Evolutionary conservation across 345 rosid species (phyloP).

Genomic region (Pistacia atlantica): DNA sequence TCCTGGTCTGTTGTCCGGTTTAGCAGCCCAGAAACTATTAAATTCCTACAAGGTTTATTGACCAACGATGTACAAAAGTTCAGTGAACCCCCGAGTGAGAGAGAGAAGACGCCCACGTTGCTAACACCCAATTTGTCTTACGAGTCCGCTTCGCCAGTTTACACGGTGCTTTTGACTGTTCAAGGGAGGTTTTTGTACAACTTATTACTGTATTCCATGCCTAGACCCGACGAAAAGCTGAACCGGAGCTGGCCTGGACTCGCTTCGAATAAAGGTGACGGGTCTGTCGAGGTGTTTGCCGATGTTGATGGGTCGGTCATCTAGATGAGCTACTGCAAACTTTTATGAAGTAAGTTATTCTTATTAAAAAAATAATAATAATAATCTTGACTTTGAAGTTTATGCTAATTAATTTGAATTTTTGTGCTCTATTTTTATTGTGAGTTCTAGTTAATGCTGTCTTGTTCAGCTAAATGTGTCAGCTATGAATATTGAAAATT

Average conservation of each 20-base stretch:
- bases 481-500: no score
- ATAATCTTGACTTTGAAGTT: background rate
- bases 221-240: constrained; percentile 59
- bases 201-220: constrained; percentile 66
- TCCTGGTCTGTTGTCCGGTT: no score
- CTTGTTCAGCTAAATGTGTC: no score
- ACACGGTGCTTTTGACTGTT: no score
- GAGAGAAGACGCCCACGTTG: no score
- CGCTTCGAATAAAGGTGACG: constrained; percentile 47
- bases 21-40: no score
- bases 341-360: constrained; percentile 59
- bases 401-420: no score
- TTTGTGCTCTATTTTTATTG: background rate
- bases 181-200: constrained; percentile 78
- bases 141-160: no score
- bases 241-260: constrained; percentile 62
- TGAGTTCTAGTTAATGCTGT: background rate
- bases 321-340: constrained; percentile 74
- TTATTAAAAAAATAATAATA: background rate
- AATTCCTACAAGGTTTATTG: no score
- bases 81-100: no score
- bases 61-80: no score
- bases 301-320: constrained; percentile 44
- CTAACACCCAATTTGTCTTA: no score
- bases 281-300: constrained; percentile 31